Percentiles rank a stretch among this genome's conserved stretches.
Conservation (phyloP, 2,329 filamentous ascomycete species). For the Annulohypoxylon truncatum region DNA sequence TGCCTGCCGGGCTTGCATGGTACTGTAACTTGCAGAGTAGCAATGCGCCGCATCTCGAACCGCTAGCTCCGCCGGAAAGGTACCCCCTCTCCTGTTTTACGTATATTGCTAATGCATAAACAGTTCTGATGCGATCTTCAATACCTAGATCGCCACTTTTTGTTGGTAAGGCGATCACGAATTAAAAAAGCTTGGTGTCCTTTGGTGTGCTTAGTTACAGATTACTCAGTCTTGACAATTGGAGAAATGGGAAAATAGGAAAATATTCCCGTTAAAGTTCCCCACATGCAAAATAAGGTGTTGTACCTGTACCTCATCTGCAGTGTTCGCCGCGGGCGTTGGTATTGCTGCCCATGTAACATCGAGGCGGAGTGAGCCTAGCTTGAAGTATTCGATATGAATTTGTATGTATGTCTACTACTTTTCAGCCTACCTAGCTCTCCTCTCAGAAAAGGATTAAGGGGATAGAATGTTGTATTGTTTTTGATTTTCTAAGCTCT, state of each 20-base stretch:
- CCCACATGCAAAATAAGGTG: slow-evolving; percentile 1
- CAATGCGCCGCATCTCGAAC: slow-evolving; percentile 30
- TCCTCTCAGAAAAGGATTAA: no score
- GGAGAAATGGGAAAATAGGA: not conserved
- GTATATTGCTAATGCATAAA: slow-evolving; percentile 26
- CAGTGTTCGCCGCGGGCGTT: not conserved
- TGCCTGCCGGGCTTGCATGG: slow-evolving; percentile 23
- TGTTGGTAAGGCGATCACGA: not conserved
- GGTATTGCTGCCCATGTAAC: not conserved
- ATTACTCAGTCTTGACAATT: slow-evolving; percentile 4
- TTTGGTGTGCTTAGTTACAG: not conserved
- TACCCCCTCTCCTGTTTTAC: slow-evolving; percentile 19
- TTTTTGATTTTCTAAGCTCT: no score
- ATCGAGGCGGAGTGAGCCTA: not conserved
- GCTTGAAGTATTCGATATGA: no score
- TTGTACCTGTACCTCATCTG: not conserved
- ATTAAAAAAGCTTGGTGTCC: not conserved
- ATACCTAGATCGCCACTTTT: slow-evolving; percentile 1
- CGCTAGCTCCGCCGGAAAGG: slow-evolving; percentile 21
- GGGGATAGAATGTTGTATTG: no score
- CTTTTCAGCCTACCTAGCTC: not conserved
- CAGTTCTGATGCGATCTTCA: slow-evolving; percentile 11
- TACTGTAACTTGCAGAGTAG: slow-evolving; percentile 30
- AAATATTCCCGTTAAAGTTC: not conserved
- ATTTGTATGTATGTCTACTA: not conserved